phyloP scores from a whole-genome alignment of 1,284 basidiomycete genomes.

The Sporisorium iseilematis-ciliati region DNA sequence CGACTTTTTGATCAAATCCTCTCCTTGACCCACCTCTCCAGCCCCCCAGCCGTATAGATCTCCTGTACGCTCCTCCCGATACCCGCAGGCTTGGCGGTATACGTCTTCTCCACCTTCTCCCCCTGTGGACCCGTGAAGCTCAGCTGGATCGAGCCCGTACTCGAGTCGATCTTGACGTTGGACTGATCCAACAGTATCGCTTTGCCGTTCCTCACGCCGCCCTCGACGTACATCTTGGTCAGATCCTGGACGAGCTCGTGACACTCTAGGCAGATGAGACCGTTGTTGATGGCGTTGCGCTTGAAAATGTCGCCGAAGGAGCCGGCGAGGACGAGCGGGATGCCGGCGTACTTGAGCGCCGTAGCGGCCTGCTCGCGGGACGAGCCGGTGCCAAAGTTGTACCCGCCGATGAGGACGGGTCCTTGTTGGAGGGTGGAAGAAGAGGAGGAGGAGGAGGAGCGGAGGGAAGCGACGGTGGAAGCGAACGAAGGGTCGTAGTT shows the following conservation, averaged over 20 bases:
- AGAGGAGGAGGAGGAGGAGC: constrained; percentile 32
- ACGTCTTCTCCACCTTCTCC: constrained; percentile 20
- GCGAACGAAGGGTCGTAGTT: constrained; percentile 96
- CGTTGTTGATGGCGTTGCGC: constrained; percentile 98
- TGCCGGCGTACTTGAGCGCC: constrained; percentile 91
- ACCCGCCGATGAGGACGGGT: constrained; percentile 88
- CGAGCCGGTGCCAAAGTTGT: constrained; percentile 98
- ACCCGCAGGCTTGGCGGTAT: constrained; percentile 63
- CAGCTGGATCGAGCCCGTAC: constrained; percentile 45
- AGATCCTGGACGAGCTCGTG: constrained; percentile 89
- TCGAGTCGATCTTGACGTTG: constrained; percentile 44
- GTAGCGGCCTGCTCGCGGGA: constrained; percentile 99
- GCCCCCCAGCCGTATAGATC: constrained; percentile 66
- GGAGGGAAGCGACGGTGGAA: constrained; percentile 77
- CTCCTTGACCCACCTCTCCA: constrained; percentile 67
- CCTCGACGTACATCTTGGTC: constrained; percentile 78
- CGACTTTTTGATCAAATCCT: constrained; percentile 30
- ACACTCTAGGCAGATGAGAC: constrained; percentile 92
- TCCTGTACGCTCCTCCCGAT: constrained; percentile 68
- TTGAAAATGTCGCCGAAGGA: constrained; percentile 99
- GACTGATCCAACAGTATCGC: constrained; percentile 59
- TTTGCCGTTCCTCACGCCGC: constrained; percentile 74
- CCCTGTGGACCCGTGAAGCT: constrained; percentile 30
- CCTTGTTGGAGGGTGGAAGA: constrained; percentile 70
- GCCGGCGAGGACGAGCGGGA: constrained; percentile 92